phyloP scores from a whole-genome alignment of 2,329 filamentous ascomycete species.

The Cladosporium sp. region DNA sequence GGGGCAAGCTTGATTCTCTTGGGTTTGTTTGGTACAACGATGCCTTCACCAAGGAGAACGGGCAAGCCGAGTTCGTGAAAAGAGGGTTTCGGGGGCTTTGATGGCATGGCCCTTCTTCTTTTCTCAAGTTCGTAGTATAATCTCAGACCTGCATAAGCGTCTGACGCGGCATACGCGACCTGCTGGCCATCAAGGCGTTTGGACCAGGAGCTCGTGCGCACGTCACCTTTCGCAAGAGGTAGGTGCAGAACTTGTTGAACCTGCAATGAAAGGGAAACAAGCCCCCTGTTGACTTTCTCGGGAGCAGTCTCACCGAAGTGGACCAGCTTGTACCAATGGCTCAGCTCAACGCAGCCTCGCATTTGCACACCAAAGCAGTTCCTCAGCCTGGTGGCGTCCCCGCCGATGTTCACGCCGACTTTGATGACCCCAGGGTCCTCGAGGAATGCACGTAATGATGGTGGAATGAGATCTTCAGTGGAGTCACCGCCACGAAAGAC shows the following conservation, averaged over 20 bases:
- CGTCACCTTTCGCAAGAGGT: constrained; percentile 70
- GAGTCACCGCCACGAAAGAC: constrained; percentile 39
- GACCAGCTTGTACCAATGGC: constrained; percentile 73
- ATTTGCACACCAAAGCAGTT: constrained; percentile 62
- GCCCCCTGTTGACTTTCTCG: constrained; percentile 58
- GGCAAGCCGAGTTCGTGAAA: constrained; percentile 63
- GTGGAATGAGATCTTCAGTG: constrained; percentile 57
- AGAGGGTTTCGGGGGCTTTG: constrained; percentile 65
- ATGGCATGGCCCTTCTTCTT: constrained; percentile 60
- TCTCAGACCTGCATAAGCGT: constrained; percentile 74
- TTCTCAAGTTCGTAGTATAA: constrained; percentile 68
- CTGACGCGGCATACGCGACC: constrained; percentile 69
- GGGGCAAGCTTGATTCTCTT: constrained; percentile 14
- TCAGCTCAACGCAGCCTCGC: constrained; percentile 71
- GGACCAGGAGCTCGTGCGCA: constrained; percentile 73
- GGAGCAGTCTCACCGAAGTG: constrained; percentile 56
- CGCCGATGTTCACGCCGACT: constrained; percentile 69
- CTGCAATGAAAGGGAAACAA: constrained; percentile 64
- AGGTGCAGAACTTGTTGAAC: constrained; percentile 66
- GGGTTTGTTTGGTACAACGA: constrained; percentile 2
- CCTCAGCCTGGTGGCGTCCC: constrained; percentile 59
- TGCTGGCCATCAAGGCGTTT: constrained; percentile 58
- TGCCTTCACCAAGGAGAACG: constrained; percentile 52
- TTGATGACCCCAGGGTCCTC: constrained; percentile 67
- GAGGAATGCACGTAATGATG: constrained; percentile 65